Evolutionary conservation across 768 basidiomycete genomes (phyloP), one percentile per base, ranked within the genome.

Genomic region (Rubroboletus pulcherrimus): DNA sequence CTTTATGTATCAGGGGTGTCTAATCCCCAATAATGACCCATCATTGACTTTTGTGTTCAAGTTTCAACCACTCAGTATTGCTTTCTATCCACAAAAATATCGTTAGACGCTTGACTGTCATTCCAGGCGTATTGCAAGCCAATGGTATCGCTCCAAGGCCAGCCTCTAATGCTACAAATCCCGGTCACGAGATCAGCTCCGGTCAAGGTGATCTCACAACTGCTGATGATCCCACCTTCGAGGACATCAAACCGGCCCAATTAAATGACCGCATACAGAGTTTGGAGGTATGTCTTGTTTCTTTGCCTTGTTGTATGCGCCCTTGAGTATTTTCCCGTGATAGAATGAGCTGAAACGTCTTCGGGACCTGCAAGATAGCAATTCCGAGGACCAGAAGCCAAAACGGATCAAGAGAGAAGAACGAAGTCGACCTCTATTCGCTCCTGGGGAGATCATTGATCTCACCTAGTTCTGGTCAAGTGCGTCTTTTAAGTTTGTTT

Each of bases 81-180:
- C 17, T 37, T 57, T 48, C 47, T 38, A 12, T 19, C 14, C 29
- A 5, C 21, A 42, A 26, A 17, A 33, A 26, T 14, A 14, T 44
- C 8, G 7, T 11, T 30, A 26, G 33, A 54, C 30, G 14, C 15
- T 24, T 39, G 3, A 51, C 34, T 33, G 14, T 47, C 2, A 7
- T 46, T 41, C 26, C 19, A 68, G 67, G 34, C 9, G 17, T 64
- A 5, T 52, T 67, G 5, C 61, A 60, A 39, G 64, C 64, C 11
- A 58, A 60, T 42, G 62, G 58, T 7, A 56, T 69, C n/a, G 62
- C 44, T 17, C 62, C 53, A 43, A 48, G 44, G 21, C 38, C 54
- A 12, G 9, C 7, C 19, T 10, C 50, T 24, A 38, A 7, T 7
- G 7, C 2, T 34, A 8, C 35, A 17, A 15, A 9, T 21, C 14